Evolutionary conservation across 192 early-diverging fungal species (phyloP), one percentile per base, ranked within the genome.

Genomic region (Coemansia sp.): DNA sequence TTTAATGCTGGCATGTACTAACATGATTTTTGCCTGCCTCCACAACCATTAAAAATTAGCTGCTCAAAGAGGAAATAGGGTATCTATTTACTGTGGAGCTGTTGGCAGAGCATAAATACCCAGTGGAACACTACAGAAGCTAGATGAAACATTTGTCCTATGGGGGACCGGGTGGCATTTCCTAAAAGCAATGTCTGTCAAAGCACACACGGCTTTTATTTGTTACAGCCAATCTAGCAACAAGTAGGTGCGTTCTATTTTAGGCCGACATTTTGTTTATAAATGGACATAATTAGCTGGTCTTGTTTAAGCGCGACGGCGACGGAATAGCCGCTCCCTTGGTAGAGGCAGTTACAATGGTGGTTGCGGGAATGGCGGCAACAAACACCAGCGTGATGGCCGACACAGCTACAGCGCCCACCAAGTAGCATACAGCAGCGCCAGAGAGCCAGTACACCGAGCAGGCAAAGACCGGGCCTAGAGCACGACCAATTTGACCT

Each of bases 381-480:
- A 77, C 48, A 68, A 85, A 85, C 0, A 72, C 17, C 5, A 76
- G 1, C 0, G 80, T 61, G 21, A 91, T 74, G 0, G 55, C 67
- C 11, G 77, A 63, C 36, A 94, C 85, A 0, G 81, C 79, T 0
- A 85, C 46, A 0, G 91, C 66, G 6, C 90, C 93, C 14, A 82
- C 63, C 0, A 79, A 64, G 67, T 94, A 94, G 66, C 88, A 90
- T 1, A 70, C 69, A 23, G 77, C 59, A 3, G 90, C 87, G 21
- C 93, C 93, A 0, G 82, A 70, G 57, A 91, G 82, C 95, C 94
- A 99, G 76, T 98, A 99, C 10, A 88, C 72, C 10, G 87, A 85
- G 83, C 95, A 97, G 0, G 92, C 92, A 53, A 91, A 88, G 53
- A 99, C 75, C 0, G 97, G 95, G 5, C 97, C 97, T 39, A 92